Base-by-base conservation (phyloP, 2,329 filamentous ascomycete genomes). In the Xylariaceae sp. region DNA sequence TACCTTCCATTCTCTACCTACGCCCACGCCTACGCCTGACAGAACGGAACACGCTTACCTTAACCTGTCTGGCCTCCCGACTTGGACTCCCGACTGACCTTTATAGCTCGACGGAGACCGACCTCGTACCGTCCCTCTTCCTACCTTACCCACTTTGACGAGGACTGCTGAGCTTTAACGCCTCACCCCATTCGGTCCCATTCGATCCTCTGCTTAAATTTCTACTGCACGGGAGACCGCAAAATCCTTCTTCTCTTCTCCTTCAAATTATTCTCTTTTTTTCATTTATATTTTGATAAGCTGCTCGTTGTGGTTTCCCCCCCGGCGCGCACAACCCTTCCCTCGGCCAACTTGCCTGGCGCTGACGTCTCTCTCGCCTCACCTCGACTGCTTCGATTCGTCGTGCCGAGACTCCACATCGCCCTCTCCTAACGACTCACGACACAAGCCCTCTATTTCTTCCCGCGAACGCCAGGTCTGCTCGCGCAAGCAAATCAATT, bases 391-490 rank as follows among this genome's bases (percentile, higher is more conserved):
- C 37, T 23, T 49, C 51, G 48, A 51, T 55, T 51, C 55, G 55
- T 52, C 44, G n/a, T 51, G 11, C 58, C 60, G 58, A 57, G 13
- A 56, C n/a, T 37, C 44, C 51, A 41, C 57, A 6, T 51, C 50
- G 45, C 18, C 44, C 13, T 30, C 23, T 53, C 23, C 23, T 37
- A 15, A 30, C 49, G 52, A 49, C 53, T 13, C 35, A 35, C 57
- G 15, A 56, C 57, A 5, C 11, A 45, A 49, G 11, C 30, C 18
- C 15, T 41, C 8, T 18, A 15, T 49, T 55, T 41, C 51, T 54
- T 48, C 51, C 57, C 57, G 56, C 57, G 55, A 62, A 63, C 65
- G 66, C 65, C 67, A 66, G 62, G 63, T 61, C 65, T 66, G 66
- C 65, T 61, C 63, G 51, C 64, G 53, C 48, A 51, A 18, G 35